Evolutionary conservation across 108 stramenopile species (phyloP).

Genomic region (Cyclostephanos invisitatus): DNA sequence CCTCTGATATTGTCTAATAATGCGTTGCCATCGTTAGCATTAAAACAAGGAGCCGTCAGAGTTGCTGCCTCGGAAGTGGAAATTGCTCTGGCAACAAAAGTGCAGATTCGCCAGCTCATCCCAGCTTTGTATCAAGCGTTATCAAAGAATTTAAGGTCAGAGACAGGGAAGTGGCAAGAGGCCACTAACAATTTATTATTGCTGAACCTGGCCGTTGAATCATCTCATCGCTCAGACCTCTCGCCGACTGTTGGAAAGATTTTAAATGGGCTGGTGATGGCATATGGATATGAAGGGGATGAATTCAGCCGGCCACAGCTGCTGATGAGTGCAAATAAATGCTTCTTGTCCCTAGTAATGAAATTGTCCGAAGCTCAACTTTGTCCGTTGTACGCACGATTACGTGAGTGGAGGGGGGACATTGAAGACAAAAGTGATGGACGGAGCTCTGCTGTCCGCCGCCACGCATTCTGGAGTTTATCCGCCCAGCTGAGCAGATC

Average conservation of each 20-base stretch:
- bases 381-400: constrained; percentile 68
- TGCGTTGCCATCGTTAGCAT: constrained; percentile 53
- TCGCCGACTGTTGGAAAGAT: constrained; percentile 53
- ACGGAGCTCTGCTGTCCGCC: constrained; percentile 15
- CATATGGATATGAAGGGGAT: constrained; percentile 50
- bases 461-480: constrained; percentile 78
- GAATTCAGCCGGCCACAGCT: constrained; percentile 21
- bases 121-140: constrained; percentile 57
- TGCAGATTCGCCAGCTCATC: constrained; percentile 67
- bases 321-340: constrained; percentile 52
- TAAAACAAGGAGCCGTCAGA: constrained; percentile 26
- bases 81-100: constrained; percentile 46
- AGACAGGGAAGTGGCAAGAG: constrained; percentile 40
- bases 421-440: constrained; percentile 27
- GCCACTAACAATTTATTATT: constrained; percentile 41
- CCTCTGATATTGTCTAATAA: constrained; percentile 51
- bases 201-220: constrained; percentile 57
- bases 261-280: constrained; percentile 55
- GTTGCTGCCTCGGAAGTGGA: constrained; percentile 47
- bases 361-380: constrained; percentile 86
- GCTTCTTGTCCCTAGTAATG: constrained; percentile 72
- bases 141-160: constrained; percentile 21
- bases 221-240: constrained; percentile 56
- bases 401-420: constrained; percentile 80
- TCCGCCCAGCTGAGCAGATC: constrained; percentile 62